Evolutionary conservation across 2,329 filamentous ascomycete species (phyloP).

Genomic region (Venturia aucupariae): DNA sequence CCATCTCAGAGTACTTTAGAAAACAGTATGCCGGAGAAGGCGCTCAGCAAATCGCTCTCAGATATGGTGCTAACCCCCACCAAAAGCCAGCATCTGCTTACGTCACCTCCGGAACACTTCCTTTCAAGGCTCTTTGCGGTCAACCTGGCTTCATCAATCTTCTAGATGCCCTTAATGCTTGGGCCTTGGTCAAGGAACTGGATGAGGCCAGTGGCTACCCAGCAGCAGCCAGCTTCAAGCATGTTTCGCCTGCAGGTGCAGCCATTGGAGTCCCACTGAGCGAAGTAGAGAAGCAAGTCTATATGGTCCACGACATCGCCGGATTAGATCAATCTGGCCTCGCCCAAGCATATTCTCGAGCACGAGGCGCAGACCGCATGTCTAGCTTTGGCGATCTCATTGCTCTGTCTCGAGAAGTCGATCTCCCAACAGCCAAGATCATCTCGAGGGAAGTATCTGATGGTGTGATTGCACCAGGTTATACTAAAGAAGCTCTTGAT

Average conservation of each 20-base stretch:
- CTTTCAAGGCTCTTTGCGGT: slow-evolving; percentile 90
- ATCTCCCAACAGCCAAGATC: slow-evolving; percentile 90
- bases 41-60: slow-evolving; percentile 68
- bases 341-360: slow-evolving; percentile 91
- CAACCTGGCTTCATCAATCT: slow-evolving; percentile 96
- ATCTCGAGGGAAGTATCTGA: slow-evolving; percentile 97
- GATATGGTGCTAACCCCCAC: slow-evolving; percentile 95
- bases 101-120: slow-evolving; percentile 61
- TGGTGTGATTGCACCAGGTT: slow-evolving; percentile 86
- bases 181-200: slow-evolving; percentile 94
- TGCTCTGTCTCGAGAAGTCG: slow-evolving; percentile 82
- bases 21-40: slow-evolving; percentile 89
- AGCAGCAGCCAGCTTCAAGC: slow-evolving; percentile 96
- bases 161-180: slow-evolving; percentile 90
- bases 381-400: slow-evolving; percentile 97
- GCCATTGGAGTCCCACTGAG: slow-evolving; percentile 84
- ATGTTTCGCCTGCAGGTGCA: slow-evolving; percentile 92
- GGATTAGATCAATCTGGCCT: slow-evolving; percentile 78
- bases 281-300: slow-evolving; percentile 87
- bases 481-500: slow-evolving; percentile 73
- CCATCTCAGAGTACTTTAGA: slow-evolving; percentile 95
- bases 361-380: slow-evolving; percentile 94
- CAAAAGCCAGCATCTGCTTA: slow-evolving; percentile 93
- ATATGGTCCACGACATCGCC: slow-evolving; percentile 93
- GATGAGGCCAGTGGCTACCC: slow-evolving; percentile 79